Base-by-base conservation (phyloP, 495 filamentous ascomycete genomes). In the Staphylotrichum tortipilum region DNA sequence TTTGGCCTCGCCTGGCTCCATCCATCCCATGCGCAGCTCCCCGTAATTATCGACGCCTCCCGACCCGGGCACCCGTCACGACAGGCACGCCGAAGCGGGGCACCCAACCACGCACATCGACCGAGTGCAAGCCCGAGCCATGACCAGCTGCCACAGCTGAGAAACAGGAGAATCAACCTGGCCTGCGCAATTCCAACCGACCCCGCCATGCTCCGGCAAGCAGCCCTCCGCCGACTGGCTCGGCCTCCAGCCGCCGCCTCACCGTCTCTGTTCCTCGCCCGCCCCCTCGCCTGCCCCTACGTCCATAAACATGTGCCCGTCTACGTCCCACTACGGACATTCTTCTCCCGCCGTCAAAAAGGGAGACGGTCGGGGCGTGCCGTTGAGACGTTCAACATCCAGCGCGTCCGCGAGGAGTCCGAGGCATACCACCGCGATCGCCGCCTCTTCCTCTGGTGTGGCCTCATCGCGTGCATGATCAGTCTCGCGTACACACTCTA, bases 401-500 rank as follows among this genome's bases (percentile, higher is more conserved):
- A 62, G 39, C 65, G 71, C 46, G 63, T 77, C 49, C 61, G 68
- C 40, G 50, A 56, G 15, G 45, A 70, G 31, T 54, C 63, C 1
- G 54, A 65, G 7, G 65, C 73, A 3, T 74, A 78, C 55, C 59
- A 74, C 45, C 66, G 68, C 24, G 67, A 72, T 24, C 66, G 71
- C 4, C 70, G 62, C 21, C 62, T 63, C 15, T 75, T 79, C 50
- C 69, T 77, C 7, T 59, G 64, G 26, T 65, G 64, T 17, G 78
- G 79, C 9, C 59, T 64, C 17, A 51, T 75, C 19, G 57, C 76
- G 54, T 64, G 78, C 44, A 60, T 74, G 47, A 39, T 77, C 55
- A 63, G 77, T 48, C 59, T 81, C 63, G 60, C 68, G 52, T 73
- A 73, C 50, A 67, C 64, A 0, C 62, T 65, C 6, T 68, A 76